A percentile compares a stretch with the other conserved stretches of the same genome.
Conservation (phyloP, 2,329 filamentous ascomycete species). For the Cyphellophora europaea region DNA sequence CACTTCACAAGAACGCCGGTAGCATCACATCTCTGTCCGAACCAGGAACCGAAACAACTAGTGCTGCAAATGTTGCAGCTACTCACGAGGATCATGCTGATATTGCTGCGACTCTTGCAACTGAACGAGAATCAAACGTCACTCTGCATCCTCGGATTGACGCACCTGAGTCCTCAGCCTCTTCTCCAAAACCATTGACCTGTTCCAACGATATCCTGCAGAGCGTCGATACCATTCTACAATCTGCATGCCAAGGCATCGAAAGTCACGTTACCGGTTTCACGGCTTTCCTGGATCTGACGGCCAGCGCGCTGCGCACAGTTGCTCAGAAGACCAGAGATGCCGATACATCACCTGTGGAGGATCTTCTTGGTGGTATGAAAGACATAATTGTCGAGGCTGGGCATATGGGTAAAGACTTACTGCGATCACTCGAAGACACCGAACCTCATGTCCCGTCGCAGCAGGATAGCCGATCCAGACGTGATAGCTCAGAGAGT, state of each 20-base stretch:
- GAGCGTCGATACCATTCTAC: constrained; percentile 25
- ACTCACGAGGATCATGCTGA: neutral
- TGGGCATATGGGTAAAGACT: constrained; percentile 18
- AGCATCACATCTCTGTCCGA: constrained; percentile 1
- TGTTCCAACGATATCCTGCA: neutral
- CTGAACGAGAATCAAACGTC: too few relatives aligned
- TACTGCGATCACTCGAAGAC: too few relatives aligned
- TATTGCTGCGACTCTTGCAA: neutral
- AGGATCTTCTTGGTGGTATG: constrained; percentile 28
- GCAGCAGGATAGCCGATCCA: too few relatives aligned
- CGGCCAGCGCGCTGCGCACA: constrained; percentile 26
- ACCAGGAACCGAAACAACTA: neutral
- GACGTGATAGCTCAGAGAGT: too few relatives aligned
- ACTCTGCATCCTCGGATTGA: neutral
- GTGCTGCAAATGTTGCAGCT: neutral
- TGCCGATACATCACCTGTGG: constrained; percentile 26
- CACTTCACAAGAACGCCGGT: constrained; percentile 1
- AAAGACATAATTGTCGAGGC: constrained; percentile 32
- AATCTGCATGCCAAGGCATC: constrained; percentile 26
- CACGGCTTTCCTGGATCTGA: constrained; percentile 26
- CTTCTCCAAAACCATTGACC: constrained; percentile 9
- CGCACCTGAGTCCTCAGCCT: constrained; percentile 1
- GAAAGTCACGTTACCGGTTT: constrained; percentile 28
- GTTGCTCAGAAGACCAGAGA: constrained; percentile 27
- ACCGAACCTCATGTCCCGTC: too few relatives aligned